A percentile compares a stretch with the other conserved stretches of the same genome.
These are phyloP conservation scores for Amanita rubescens DNA, from an alignment of 768 basidiomycete genomes.

Conservation along the genomic window DNA sequence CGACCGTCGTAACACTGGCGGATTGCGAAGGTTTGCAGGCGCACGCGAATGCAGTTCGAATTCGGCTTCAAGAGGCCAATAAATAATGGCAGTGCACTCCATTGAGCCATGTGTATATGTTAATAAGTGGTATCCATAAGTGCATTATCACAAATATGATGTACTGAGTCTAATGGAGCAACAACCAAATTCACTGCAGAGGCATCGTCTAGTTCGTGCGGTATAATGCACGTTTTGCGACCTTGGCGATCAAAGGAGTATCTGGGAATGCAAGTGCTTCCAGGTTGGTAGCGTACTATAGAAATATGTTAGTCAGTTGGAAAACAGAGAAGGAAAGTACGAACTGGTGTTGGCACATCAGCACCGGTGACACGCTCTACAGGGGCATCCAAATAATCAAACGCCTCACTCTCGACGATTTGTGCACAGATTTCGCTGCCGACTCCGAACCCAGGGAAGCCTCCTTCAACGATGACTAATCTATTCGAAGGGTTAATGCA, in stretches of 20 bases:
- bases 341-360: constrained; percentile 91
- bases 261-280: constrained; percentile 94
- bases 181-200: not conserved
- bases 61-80: constrained; percentile 44
- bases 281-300: constrained; percentile 82
- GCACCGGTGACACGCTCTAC: constrained; percentile 98
- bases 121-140: constrained; percentile 3
- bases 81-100: not conserved
- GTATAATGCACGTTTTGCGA: constrained; percentile 90
- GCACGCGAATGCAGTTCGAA: constrained; percentile 92
- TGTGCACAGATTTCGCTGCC: constrained; percentile 98
- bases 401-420: constrained; percentile 95
- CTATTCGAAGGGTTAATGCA: constrained; percentile 28
- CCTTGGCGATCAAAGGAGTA: constrained; percentile 84
- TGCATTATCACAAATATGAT: constrained; percentile 5
- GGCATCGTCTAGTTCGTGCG: constrained; percentile 59
- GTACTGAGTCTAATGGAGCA: constrained; percentile 5
- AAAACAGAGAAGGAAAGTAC: constrained; percentile 21
- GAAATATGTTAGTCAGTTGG: not conserved
- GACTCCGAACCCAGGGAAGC: constrained; percentile 97
- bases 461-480: constrained; percentile 92
- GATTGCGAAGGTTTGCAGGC: constrained; percentile 94
- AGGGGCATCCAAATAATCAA: constrained; percentile 97
- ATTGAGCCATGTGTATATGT: not conserved
- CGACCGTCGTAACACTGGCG: constrained; percentile 81